phyloP scores from a whole-genome alignment of 331 rosid genomes.

The Ulmus americana region DNA sequence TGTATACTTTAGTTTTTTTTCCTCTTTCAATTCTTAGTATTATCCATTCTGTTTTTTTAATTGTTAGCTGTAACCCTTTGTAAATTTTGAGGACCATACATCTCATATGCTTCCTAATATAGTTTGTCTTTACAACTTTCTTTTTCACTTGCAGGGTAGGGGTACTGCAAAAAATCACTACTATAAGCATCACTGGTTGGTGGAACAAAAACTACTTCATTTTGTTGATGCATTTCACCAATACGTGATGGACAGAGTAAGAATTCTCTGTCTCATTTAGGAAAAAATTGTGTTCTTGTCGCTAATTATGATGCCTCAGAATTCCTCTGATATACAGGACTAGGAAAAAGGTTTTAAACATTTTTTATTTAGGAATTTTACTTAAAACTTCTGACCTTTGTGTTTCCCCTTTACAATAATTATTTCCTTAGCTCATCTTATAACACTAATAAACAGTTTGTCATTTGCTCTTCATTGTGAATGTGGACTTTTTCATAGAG shows the following conservation, averaged over 20 bases:
- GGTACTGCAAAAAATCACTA: slow-evolving; percentile 42
- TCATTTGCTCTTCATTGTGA: neutral
- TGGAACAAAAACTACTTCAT: slow-evolving; percentile 97
- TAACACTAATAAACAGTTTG: no score
- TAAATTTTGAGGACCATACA: slow-evolving; percentile 6
- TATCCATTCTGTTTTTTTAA: slow-evolving; percentile 13
- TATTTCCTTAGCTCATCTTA: no score
- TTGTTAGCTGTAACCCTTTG: neutral
- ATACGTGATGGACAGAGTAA: slow-evolving; percentile 95
- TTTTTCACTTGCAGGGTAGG: slow-evolving; percentile 58
- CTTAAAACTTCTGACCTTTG: neutral
- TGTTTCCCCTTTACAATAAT: neutral
- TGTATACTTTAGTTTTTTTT: slow-evolving; percentile 18
- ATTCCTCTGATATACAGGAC: no score
- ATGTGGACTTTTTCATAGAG: neutral
- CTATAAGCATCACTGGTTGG: slow-evolving; percentile 73
- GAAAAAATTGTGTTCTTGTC: no score
- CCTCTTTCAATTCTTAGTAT: slow-evolving; percentile 11
- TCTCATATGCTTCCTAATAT: slow-evolving; percentile 6
- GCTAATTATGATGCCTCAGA: no score
- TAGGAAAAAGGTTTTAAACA: no score
- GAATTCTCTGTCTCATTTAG: slow-evolving; percentile 4
- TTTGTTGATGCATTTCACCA: slow-evolving; percentile 98
- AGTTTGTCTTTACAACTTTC: slow-evolving; percentile 18
- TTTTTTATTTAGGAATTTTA: neutral